Evolutionary conservation across 192 early-diverging fungal genomes (phyloP), one percentile per base, ranked within the genome.

Genomic region (Gaertneriomyces semiglobifer): DNA sequence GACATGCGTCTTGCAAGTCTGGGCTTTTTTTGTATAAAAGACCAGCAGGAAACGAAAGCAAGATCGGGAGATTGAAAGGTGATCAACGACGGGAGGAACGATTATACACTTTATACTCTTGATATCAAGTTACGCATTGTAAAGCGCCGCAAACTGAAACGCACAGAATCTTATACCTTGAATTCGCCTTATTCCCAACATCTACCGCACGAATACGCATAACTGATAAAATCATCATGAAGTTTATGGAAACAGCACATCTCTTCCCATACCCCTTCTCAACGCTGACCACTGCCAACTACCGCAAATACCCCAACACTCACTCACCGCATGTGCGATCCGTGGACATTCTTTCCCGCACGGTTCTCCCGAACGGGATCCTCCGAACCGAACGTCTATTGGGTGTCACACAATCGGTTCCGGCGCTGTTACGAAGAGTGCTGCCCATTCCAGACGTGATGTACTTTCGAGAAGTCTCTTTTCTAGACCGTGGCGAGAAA

Each of bases 241-340:
- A 92, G 73, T 79, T 98, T 44, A 94, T 94, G 59, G 83, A 93
- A 75, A 80, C 85, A 19, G 75, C 88, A 54, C 89, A 94, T 69
- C 78, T 81, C 38, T 93, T 90, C 77, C 75, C 84, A 70, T 88
- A 95, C 77, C 77, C 88, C 58, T 98, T 94, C 91, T 80, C 78
- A 5, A 86, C 72, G n/a, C 47, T 81, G 1, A 84, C 82, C 5
- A 44, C 53, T 10, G 96, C 93, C 44, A 90, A 95, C 76, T 99
- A 89, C 89, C 86, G 88, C 77, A 99, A 99, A 77, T 99, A 99
- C 81, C 97, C 97, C 0, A 99, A 99, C 78, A 48, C 59, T 42
- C 40, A 68, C 46, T 68, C 66, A 16, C 85, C 88, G 53, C 97
- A 99, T 69, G 95, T 99, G 50, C 66, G 88, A 20, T 88, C 90